Evolutionary conservation across 805 yeast species (phyloP), one percentile per base, ranked within the genome.

Genomic region (Candida ovalis): DNA sequence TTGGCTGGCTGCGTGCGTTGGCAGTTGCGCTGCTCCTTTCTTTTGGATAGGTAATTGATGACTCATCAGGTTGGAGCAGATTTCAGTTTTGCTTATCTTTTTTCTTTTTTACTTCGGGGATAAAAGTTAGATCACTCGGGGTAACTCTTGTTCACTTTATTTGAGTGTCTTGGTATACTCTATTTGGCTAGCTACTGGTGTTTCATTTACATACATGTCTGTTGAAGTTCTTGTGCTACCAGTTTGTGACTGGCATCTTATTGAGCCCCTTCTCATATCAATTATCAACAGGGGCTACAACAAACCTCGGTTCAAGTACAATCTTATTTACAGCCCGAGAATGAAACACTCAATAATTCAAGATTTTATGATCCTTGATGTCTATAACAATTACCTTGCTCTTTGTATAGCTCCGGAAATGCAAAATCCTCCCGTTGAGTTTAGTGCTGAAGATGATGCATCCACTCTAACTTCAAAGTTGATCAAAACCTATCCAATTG

Each of bases 261-360:
- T 56, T 12, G 68, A 67, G 41, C 27, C 46, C 4, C 45, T 42
- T 21, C 45, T 74, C 27, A 48, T 57, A 5, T 48, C 58, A 7
- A 47, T 75, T n/a, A 60, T 81, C 48, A 81, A 81, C 57, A 67
- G 70, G 46, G 80, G 80, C 1, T 81, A 80, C 59, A 66, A 73
- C 50, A 76, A 73, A 49, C 75, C 77, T 9, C 63, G 75, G 47
- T 69, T 50, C 59, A 70, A 69, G 52, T 81, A 65, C 54, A 67
- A 69, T 1, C 57, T 77, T 7, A 70, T 81, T 18, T 51, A 54
- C 15, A 63, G 76, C 0, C 63, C 71, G 4, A 65, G 86, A 45
- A 65, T 81, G 24, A 68, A 70, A 42, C 24, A 54, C 7, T 52
- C 57, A 12, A 35, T 66, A 2, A 53, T 64, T 21, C 48, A 53